Percentiles rank a stretch among this genome's conserved stretches.
These are phyloP conservation scores for Aspergillus hancockii DNA, from an alignment of 495 filamentous ascomycete genomes.

Conservation along the genomic window DNA sequence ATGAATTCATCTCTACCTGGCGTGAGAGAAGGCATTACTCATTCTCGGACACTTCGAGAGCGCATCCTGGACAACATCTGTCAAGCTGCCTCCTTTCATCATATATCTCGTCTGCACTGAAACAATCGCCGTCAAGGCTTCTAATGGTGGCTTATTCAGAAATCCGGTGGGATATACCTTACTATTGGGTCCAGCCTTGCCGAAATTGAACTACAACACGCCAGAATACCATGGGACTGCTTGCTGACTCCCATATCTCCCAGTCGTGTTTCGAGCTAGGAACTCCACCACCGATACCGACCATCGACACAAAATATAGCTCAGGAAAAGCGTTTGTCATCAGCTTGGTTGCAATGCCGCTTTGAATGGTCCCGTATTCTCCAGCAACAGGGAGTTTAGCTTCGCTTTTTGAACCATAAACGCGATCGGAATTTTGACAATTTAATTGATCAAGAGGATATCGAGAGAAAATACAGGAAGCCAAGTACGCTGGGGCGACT, in stretches of 20 bases:
- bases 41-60: background rate
- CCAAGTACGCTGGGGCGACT: background rate
- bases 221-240: constrained; percentile 22
- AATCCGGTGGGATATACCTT: constrained; percentile 19
- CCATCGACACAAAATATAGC: constrained; percentile 34
- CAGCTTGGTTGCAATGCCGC: constrained; percentile 21
- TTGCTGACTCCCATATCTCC: constrained; percentile 33
- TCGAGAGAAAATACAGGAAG: background rate
- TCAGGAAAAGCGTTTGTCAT: constrained; percentile 26
- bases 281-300: constrained; percentile 34
- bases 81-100: background rate
- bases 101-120: constrained; percentile 23
- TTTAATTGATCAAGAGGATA: background rate
- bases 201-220: constrained; percentile 46
- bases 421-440: background rate
- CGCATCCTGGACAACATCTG: background rate
- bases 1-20: background rate
- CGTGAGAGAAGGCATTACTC: background rate
- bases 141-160: constrained; percentile 14
- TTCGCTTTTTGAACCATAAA: constrained; percentile 2
- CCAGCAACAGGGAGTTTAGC: background rate
- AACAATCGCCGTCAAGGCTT: constrained; percentile 24
- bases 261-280: constrained; percentile 28
- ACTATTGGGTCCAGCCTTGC: constrained; percentile 28
- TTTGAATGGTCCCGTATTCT: constrained; percentile 24